These are phyloP conservation scores for Exserohilum rostratum DNA, from an alignment of 2,329 filamentous ascomycete species.

Conservation along the genomic window DNA sequence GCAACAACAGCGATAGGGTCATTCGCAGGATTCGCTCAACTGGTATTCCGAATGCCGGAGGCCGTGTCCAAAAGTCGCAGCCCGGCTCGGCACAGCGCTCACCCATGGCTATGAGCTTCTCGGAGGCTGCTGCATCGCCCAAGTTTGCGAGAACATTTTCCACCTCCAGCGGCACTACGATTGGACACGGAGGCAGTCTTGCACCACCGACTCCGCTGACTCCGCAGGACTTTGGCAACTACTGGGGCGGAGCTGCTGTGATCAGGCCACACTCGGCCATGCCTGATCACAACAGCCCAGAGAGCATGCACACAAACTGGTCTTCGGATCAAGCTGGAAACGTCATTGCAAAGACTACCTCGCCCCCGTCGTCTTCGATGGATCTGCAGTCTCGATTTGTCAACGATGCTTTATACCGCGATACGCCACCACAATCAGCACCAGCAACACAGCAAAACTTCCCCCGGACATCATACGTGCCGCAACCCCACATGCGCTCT, in stretches of 20 bases:
- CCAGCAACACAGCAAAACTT: constrained; percentile 58
- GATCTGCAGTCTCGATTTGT: constrained; percentile 39
- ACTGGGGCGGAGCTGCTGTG: constrained; percentile 49
- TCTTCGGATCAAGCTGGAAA: constrained; percentile 46
- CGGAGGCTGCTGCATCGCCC: constrained; percentile 56
- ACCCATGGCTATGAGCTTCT: constrained; percentile 54
- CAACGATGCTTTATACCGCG: constrained; percentile 48
- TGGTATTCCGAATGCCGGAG: constrained; percentile 51
- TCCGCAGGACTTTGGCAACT: constrained; percentile 49
- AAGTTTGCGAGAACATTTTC: constrained; percentile 51
- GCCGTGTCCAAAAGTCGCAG: constrained; percentile 55
- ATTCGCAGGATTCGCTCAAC: constrained; percentile 57
- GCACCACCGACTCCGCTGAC: constrained; percentile 58
- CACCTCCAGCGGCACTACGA: constrained; percentile 43
- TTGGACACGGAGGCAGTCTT: constrained; percentile 48
- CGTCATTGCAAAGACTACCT: constrained; percentile 45
- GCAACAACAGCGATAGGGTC: constrained; percentile 43
- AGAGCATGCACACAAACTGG: constrained; percentile 43
- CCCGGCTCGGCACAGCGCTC: constrained; percentile 56
- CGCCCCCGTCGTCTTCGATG: constrained; percentile 55
- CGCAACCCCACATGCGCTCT: constrained; percentile 39
- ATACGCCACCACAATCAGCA: constrained; percentile 58
- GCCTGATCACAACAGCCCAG: constrained; percentile 49
- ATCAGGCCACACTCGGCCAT: constrained; percentile 38
- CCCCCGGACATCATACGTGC: constrained; percentile 46